These are phyloP conservation scores for Eucalyptus camaldulensis DNA, from an alignment of 345 rosid genomes.

Conservation along the genomic window DNA sequence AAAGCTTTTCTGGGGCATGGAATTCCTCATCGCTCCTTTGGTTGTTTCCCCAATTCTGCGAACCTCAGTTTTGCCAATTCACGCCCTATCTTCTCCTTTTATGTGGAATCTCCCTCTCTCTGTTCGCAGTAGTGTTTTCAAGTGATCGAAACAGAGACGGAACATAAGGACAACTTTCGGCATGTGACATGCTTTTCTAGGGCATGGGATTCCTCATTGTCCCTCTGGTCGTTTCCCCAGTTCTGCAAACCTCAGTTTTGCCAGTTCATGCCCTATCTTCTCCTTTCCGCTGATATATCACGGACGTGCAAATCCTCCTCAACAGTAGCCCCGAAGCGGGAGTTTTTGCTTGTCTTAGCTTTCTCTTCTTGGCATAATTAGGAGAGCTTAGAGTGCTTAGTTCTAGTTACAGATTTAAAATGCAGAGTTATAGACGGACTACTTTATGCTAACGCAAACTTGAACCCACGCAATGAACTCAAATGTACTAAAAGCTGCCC, in stretches of 20 bases:
- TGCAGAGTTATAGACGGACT: background rate
- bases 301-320: background rate
- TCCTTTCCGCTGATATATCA: background rate
- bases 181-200: background rate
- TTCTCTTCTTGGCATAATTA: background rate
- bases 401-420: background rate
- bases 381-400: background rate
- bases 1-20: background rate
- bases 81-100: too few relatives aligned
- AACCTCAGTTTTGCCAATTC: too few relatives aligned
- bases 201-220: background rate
- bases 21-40: background rate
- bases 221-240: background rate
- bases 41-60: too few relatives aligned
- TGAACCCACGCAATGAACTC: fast-evolving
- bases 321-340: background rate
- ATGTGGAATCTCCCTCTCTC: too few relatives aligned
- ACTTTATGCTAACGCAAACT: background rate
- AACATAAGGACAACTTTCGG: background rate
- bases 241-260: background rate
- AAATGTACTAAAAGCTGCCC: background rate
- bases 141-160: background rate
- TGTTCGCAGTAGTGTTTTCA: conserved; percentile 4
- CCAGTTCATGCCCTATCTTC: background rate
- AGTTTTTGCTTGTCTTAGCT: background rate